Base-by-base conservation (phyloP, 148 eudicot species). In the Silene uniflora region DNA sequence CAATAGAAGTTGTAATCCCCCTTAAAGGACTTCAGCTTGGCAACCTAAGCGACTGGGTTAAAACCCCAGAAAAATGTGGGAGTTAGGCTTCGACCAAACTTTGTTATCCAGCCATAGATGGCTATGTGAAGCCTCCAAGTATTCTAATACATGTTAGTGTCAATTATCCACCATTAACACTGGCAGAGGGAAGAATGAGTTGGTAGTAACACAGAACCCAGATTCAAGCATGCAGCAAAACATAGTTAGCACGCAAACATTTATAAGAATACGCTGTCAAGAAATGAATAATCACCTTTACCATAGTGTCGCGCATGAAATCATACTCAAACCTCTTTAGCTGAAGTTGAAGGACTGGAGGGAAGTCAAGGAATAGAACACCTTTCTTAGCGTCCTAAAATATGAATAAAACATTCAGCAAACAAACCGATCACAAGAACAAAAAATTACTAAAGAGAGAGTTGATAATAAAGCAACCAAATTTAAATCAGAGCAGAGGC, bases 261-360 rank as follows among this genome's bases (percentile, higher is more conserved):
- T 16, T 10, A 62, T 22, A 23, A 8, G 16, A 24, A 11, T 23
- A 73, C 62, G 49, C 44, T 35, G 25, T 58, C 10, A n/a, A n/a
- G n/a, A 70, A 69, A 67, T 18, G 74, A 4, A 66, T 72, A 77
- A 85, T 77, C 55, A 92, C 98, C 93, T 92, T 92, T 47, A 92
- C 91, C 96, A 90, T 90, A 27, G 87, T 84, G 74, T 90, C 98
- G n/a, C 93, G 87, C 85, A 83, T 83, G 76, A 89, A 90, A 74
- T 93, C 98, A 82, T 93, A 93, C 75, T 93, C 98, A 81, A 93
- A 93, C 64, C 96, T 83, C 89, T 93, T 93, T 58, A 93, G 85
- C 69, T 93, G 98, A 62, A 93, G 91, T 77, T 93, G 96, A 52
- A 93, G 96, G 75, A 93, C 96, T 64, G 96, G 96, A 76, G 98